Conservation (phyloP, 78 protist species). For the Diacronema lutheri region DNA sequence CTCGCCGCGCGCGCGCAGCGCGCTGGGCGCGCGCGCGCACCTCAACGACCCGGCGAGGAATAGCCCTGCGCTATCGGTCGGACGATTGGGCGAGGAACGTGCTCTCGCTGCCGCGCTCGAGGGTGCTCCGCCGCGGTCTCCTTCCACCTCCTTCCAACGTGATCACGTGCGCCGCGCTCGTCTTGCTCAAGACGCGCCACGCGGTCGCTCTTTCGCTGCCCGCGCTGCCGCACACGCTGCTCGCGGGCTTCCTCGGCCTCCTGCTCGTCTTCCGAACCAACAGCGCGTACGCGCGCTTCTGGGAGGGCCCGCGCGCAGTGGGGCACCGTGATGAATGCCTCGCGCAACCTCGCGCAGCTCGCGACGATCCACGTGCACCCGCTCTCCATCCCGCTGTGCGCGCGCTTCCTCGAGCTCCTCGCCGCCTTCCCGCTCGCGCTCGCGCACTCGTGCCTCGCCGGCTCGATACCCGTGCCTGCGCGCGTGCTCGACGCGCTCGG, state of each 20-base stretch:
- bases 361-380: too few relatives aligned
- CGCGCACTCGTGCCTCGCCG: not conserved
- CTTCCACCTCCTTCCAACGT: too few relatives aligned
- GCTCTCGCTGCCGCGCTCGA: too few relatives aligned
- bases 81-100: too few relatives aligned
- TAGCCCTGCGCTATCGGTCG: too few relatives aligned
- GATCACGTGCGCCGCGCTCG: not conserved
- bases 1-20: too few relatives aligned
- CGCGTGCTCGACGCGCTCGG: too few relatives aligned
- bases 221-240: not conserved
- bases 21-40: too few relatives aligned
- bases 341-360: not conserved
- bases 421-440: not conserved
- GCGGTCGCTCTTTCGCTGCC: not conserved
- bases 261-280: constrained; percentile 25
- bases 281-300: constrained; percentile 12
- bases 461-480: too few relatives aligned
- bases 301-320: constrained; percentile 12
- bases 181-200: constrained; percentile 5
- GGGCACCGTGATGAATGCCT: not conserved
- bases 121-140: too few relatives aligned
- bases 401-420: not conserved
- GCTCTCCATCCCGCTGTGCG: too few relatives aligned
- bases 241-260: not conserved
- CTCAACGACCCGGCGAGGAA: too few relatives aligned